Evolutionary conservation across 2,329 filamentous ascomycete genomes (phyloP).

Genomic region (Trichoderma sp.): DNA sequence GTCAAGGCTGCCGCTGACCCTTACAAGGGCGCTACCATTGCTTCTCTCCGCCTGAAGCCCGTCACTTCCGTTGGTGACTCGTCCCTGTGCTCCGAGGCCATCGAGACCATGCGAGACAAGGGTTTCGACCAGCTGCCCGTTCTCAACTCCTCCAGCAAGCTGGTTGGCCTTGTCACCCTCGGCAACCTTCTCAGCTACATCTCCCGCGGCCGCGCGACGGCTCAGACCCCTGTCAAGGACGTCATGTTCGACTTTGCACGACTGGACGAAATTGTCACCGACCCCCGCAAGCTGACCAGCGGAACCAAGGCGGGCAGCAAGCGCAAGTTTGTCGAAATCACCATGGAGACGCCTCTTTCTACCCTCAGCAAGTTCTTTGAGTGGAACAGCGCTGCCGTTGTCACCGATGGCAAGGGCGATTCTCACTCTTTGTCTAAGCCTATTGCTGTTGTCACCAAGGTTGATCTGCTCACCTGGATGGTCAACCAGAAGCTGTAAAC

Average conservation of each 20-base stretch:
- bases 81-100: slow-evolving; percentile 78
- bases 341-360: slow-evolving; percentile 79
- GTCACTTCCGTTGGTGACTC: slow-evolving; percentile 78
- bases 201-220: slow-evolving; percentile 75
- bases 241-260: slow-evolving; percentile 97
- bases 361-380: slow-evolving; percentile 92
- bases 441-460: slow-evolving; percentile 91
- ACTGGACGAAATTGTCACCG: slow-evolving; percentile 87
- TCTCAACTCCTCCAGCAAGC: slow-evolving; percentile 66
- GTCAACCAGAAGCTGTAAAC: slow-evolving; percentile 59
- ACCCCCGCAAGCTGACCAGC: slow-evolving; percentile 66
- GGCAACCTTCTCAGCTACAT: slow-evolving; percentile 93
- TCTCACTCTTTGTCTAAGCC: slow-evolving; percentile 68
- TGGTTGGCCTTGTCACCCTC: slow-evolving; percentile 91
- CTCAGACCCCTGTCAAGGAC: slow-evolving; percentile 72
- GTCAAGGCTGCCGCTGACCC: slow-evolving; percentile 58
- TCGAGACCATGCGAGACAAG: slow-evolving; percentile 98
- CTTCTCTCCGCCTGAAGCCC: slow-evolving; percentile 84
- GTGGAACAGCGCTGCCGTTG: slow-evolving; percentile 95
- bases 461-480: slow-evolving; percentile 91
- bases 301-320: slow-evolving; percentile 45
- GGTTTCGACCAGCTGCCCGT: slow-evolving; percentile 98
- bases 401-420: slow-evolving; percentile 72
- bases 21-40: slow-evolving; percentile 77
- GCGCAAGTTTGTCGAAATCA: slow-evolving; percentile 90